Evolutionary conservation across 176 grass and related monocot species (phyloP).

Genomic region (Cocos nucifera): DNA sequence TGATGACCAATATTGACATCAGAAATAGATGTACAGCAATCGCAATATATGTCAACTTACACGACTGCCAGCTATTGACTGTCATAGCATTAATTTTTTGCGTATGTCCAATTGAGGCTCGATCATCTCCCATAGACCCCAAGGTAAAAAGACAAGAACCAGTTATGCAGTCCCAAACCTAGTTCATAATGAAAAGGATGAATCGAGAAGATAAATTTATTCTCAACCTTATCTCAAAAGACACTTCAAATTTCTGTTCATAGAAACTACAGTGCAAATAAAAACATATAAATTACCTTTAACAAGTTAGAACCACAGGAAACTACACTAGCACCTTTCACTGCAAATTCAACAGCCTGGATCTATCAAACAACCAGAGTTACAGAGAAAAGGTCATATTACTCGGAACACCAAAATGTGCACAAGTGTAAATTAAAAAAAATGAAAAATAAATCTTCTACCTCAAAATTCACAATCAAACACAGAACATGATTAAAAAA

Average conservation of each 20-base stretch:
- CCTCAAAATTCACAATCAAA: no score
- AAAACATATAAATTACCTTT: slow-evolving; percentile 48
- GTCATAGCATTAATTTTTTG: slow-evolving; percentile 93
- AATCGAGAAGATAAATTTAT: no score
- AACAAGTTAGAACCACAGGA: slow-evolving; percentile 91
- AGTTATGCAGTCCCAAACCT: slow-evolving; percentile 99
- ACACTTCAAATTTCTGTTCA: no score
- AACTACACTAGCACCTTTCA: slow-evolving; percentile 94
- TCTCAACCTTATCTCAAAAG: no score
- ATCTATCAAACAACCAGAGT: slow-evolving; percentile 43
- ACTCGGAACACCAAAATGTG: not conserved
- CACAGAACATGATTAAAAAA: no score
- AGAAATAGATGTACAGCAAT: no score
- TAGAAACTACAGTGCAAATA: no score
- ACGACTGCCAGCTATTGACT: slow-evolving; percentile 97
- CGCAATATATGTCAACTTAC: slow-evolving; percentile 27
- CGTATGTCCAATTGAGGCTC: slow-evolving; percentile 55
- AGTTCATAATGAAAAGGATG: slow-evolving; percentile 19
- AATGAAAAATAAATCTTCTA: no score
- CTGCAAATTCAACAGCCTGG: slow-evolving; percentile 84
- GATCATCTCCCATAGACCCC: slow-evolving; percentile 41
- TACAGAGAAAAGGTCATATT: slow-evolving; percentile 9
- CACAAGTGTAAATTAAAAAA: slow-evolving; percentile 12
- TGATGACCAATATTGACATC: no score
- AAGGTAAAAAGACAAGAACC: slow-evolving; percentile 95